These are phyloP conservation scores for Bassia scoparia DNA, from an alignment of 148 eudicot species.

Conservation along the genomic window DNA sequence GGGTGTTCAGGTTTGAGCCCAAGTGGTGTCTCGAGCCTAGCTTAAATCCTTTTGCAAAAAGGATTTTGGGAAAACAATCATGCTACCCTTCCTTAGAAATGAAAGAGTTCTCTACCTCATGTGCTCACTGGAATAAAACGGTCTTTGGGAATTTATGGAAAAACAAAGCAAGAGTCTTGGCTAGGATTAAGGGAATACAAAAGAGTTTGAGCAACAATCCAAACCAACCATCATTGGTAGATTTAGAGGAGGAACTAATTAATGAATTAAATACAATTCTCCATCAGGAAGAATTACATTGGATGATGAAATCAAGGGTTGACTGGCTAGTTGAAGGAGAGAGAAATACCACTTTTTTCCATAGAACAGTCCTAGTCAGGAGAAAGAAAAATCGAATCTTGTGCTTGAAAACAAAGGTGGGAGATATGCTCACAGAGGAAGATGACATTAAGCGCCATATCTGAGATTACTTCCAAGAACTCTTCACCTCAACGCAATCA, in stretches of 20 bases:
- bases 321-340: not conserved
- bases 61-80: too few relatives aligned
- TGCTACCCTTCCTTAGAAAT: too few relatives aligned
- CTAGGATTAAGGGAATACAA: not conserved
- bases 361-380: not conserved
- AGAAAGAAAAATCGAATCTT: not conserved
- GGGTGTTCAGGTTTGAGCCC: too few relatives aligned
- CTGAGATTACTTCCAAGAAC: too few relatives aligned
- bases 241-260: fast-evolving
- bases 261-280: too few relatives aligned
- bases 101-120: too few relatives aligned
- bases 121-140: too few relatives aligned
- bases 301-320: not conserved
- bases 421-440: not conserved
- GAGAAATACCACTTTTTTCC: not conserved
- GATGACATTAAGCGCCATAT: too few relatives aligned
- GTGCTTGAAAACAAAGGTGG: not conserved
- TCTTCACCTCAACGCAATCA: too few relatives aligned
- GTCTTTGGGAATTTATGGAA: not conserved
- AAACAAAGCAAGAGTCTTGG: not conserved
- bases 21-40: too few relatives aligned
- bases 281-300: not conserved
- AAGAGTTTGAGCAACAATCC: not conserved
- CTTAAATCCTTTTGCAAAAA: too few relatives aligned
- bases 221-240: not conserved